Base-by-base conservation (phyloP, 352 stramenopile species). In the Globisporangium lucens region DNA sequence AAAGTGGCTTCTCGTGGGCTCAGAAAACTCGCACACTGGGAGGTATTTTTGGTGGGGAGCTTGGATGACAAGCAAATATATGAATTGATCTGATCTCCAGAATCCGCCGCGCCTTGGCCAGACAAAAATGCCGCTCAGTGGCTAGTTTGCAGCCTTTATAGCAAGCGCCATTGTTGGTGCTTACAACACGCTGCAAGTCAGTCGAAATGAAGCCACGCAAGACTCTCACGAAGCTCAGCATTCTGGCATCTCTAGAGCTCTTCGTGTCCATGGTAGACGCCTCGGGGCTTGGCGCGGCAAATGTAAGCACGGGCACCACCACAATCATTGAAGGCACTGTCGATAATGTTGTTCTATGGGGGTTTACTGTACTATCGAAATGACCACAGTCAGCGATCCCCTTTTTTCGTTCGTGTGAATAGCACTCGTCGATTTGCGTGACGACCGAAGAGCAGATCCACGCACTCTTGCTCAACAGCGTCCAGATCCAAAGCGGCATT, bases 401-500 rank as follows among this genome's bases (percentile, higher is more conserved):
- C 41, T 49, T 10, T 2, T 5, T 22, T 49, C 17, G 15, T 49
- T 49, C 36, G 17, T 29, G 27, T 29, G 2, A 30, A 4, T 36
- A 87, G 76, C 66, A 83, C 17, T 75, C 76, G 6, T 58, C 64
- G 0, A 72, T 87, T 10, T 90, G 82, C 35, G 69, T 83, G 24
- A 58, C 80, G 30, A 87, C 75, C 0, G 71, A 83, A 33, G 58
- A 73, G 12, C 79, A 82, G 51, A 83, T 91, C 62, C 75, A 76
- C 35, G 71, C 70, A 4, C 59, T 93, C 7, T 58, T 85, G 2
- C 69, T 89, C 53, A 91, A 92, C 58, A 30, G 78, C 13, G 74
- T 89, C 2, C 84, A 91, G 55, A 74, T 84, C 12, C 53, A 69
- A 1, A 79, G 90, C 62, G 86, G 86, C n/a, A 67, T 94, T 29